These are phyloP conservation scores for Rhynchospora pubera DNA, from an alignment of 176 grass and related monocot species.

Conservation along the genomic window DNA sequence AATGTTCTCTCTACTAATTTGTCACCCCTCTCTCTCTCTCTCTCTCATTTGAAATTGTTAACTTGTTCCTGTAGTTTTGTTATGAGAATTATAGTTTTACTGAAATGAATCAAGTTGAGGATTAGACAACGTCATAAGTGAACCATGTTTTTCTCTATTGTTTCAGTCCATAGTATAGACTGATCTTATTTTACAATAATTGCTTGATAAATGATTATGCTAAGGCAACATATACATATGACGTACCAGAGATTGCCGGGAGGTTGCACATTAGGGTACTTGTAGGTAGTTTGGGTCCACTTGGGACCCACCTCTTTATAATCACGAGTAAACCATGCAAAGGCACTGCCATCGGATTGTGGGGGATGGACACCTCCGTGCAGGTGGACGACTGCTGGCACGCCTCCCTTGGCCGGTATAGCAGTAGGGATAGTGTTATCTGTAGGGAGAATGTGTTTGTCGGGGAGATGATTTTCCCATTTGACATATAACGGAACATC, in stretches of 20 bases:
- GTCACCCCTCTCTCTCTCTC: neutral
- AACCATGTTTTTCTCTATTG: neutral
- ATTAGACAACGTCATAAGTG: neutral
- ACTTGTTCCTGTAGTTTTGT: neutral
- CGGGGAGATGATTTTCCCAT: neutral
- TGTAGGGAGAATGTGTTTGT: neutral
- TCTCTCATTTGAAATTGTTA: neutral
- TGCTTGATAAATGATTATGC: neutral
- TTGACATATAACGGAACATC: neutral
- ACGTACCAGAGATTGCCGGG: neutral
- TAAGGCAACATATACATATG: neutral
- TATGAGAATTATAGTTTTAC: neutral
- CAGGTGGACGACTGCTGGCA: neutral
- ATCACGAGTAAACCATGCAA: neutral
- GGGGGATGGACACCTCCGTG: neutral
- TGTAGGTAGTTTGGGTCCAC: conserved; percentile 2
- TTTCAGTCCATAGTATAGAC: neutral
- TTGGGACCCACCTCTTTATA: neutral
- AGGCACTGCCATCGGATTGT: neutral
- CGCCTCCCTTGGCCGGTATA: neutral
- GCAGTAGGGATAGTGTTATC: neutral
- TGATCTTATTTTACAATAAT: neutral
- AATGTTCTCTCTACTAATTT: conserved; percentile 19
- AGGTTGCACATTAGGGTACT: neutral
- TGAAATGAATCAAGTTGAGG: neutral